phyloP scores from a whole-genome alignment of 208 protist species.

The Acanthamoeba polyphaga region DNA sequence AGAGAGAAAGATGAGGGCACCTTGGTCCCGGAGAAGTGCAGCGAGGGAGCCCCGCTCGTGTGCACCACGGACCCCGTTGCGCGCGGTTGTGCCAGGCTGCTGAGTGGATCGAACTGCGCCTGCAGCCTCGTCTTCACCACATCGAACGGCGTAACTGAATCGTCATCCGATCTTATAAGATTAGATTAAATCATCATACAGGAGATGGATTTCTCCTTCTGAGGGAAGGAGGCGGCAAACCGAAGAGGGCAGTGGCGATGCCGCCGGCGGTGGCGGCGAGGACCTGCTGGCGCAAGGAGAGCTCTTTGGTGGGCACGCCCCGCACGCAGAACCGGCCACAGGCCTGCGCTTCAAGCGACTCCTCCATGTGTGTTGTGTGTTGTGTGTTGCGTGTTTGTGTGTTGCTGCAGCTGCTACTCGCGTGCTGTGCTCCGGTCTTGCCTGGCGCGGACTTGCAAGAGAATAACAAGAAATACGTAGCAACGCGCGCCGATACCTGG shows the following conservation, averaged over 20 bases:
- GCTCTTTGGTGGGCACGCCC: background rate
- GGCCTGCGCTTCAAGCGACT: constrained; percentile 12
- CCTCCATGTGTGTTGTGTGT: constrained; percentile 25
- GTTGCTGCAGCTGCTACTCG: too few species aligned
- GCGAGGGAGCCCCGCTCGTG: background rate
- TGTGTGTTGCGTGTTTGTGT: too few species aligned
- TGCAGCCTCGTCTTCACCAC: constrained; percentile 84
- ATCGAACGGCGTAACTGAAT: constrained; percentile 79
- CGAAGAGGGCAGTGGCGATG: constrained; percentile 13
- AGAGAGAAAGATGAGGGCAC: background rate
- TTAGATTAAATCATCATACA: background rate
- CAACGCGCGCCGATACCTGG: too few species aligned
- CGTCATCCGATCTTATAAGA: background rate
- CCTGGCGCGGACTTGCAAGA: too few species aligned
- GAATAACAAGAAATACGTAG: too few species aligned
- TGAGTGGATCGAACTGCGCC: constrained; percentile 32
- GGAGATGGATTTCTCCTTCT: background rate
- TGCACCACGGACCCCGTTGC: background rate
- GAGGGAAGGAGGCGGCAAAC: background rate
- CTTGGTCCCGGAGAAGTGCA: constrained; percentile 31
- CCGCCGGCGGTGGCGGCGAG: constrained; percentile 26
- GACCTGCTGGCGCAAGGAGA: constrained; percentile 1
- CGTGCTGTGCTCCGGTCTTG: too few species aligned
- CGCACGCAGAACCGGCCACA: background rate
- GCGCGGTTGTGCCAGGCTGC: background rate